These are phyloP conservation scores for Anastatica hierochuntica DNA, from an alignment of 345 rosid genomes.

Conservation along the genomic window DNA sequence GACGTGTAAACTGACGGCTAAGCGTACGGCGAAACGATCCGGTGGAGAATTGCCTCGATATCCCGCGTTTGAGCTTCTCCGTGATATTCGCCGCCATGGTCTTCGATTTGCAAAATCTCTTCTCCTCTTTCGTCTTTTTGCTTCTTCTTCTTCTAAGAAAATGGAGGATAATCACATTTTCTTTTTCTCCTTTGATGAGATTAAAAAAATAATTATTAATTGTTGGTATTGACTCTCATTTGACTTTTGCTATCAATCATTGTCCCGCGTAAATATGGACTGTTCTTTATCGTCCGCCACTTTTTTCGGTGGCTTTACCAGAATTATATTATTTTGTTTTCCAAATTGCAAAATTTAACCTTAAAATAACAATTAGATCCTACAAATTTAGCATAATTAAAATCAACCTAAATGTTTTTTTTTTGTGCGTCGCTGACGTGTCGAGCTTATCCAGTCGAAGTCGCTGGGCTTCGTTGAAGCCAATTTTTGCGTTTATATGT, in stretches of 20 bases:
- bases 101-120: background rate
- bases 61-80: constrained; percentile 55
- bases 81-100: constrained; percentile 35
- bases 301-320: constrained; percentile 6
- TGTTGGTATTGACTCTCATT: constrained; percentile 8
- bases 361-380: background rate
- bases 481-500: background rate
- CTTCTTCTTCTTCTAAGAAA: constrained; percentile 2
- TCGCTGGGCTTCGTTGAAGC: constrained; percentile 2
- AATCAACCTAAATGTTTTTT: too few relatives aligned
- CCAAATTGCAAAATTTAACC: background rate
- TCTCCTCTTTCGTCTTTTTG: constrained; percentile 8
- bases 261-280: constrained; percentile 20
- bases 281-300: constrained; percentile 6
- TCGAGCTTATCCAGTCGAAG: background rate
- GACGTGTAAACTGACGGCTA: constrained; percentile 54
- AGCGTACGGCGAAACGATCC: constrained; percentile 52
- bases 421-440: constrained; percentile 2
- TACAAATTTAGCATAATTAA: background rate
- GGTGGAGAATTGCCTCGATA: constrained; percentile 71
- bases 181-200: background rate
- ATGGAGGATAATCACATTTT: constrained; percentile 21
- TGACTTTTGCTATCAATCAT: constrained; percentile 25
- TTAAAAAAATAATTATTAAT: too few relatives aligned
- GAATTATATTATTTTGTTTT: background rate